Evolutionary conservation across 2,329 filamentous ascomycete species (phyloP), one percentile per base, ranked within the genome.

Genomic region (Trichoderma sp.): DNA sequence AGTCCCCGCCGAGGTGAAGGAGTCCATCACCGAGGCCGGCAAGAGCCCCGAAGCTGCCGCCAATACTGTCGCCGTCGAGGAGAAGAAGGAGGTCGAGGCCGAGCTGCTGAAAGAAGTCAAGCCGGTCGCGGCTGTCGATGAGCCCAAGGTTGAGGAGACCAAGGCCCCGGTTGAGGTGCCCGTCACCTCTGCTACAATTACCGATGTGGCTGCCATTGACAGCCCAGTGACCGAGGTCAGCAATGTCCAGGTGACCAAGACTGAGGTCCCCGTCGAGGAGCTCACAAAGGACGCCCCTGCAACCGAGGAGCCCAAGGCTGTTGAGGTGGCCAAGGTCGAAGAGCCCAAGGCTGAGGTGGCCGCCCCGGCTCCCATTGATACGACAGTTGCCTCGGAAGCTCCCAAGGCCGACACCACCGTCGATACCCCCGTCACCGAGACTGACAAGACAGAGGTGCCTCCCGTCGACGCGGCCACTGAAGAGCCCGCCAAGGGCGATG

Each of bases 31-130:
- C 50, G 84, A 87, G 76, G 87, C 92, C 26, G 87, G 88, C 69
- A 80, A 86, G 76, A 85, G 84, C 73, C 91, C 93, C 9, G 93
- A 96, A 81, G 93, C 93, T 39, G 88, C 92, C 43, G 87, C 88
- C 70, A 91, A 90, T 80, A 84, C 88, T 2, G 85, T 86, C 70
- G 92, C 90, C 20, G 92, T 96, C 7, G 83, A 87, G 73, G 92
- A 95, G 76, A 96, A 96, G 88, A 89, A 88, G 79, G 86, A 85
- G 11, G 86, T 94, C 6, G 93, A 97, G 83, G 81, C 88, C 30
- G 92, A 97, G 82, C 85, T 97, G 9, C 84, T 94, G 62, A 86
- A 88, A 74, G 88, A 92, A 80, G 86, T 90, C 73, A 85, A 87
- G 79, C 78, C 81, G 67, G 78, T 79, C 68, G 76, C 83, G 75